A percentile compares a stretch with the other conserved stretches of the same genome.
phyloP scores from a whole-genome alignment of 2,329 filamentous ascomycete genomes.

The Hirsutella minnesotensis region DNA sequence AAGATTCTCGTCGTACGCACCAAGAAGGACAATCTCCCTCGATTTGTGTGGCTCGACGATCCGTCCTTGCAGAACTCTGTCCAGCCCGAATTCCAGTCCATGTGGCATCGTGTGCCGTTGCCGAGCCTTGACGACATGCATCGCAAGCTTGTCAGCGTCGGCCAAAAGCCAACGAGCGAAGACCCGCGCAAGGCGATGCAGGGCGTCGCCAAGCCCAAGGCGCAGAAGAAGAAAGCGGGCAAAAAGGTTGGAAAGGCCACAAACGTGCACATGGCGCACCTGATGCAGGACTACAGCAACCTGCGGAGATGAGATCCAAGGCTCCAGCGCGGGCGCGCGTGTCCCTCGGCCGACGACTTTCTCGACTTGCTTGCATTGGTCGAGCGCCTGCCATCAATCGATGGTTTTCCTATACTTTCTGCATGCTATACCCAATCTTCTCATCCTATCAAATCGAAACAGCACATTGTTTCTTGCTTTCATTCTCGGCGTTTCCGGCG shows the following conservation, averaged over 20 bases:
- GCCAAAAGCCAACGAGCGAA: conserved; percentile 75
- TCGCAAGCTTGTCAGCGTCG: conserved; percentile 61
- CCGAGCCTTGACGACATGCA: conserved; percentile 68
- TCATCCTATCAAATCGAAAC: too few species aligned
- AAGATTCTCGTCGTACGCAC: conserved; percentile 77
- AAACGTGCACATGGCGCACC: conserved; percentile 74
- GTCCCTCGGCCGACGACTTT: too few species aligned
- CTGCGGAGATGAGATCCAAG: conserved; percentile 26
- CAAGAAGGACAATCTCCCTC: conserved; percentile 81
- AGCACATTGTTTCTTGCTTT: too few species aligned
- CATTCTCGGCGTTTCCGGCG: too few species aligned
- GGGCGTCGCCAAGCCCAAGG: conserved; percentile 46
- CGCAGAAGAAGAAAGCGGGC: conserved; percentile 56
- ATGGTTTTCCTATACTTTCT: too few species aligned
- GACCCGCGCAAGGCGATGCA: conserved; percentile 45
- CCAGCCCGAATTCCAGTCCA: conserved; percentile 69
- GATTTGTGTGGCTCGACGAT: conserved; percentile 83
- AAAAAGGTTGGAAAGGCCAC: conserved; percentile 70
- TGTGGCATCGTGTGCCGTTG: conserved; percentile 73
- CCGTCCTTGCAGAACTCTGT: conserved; percentile 62
- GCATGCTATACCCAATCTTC: too few species aligned
- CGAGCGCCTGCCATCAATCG: too few species aligned
- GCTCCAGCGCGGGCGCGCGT: too few species aligned
- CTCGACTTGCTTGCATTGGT: too few species aligned
- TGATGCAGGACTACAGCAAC: conserved; percentile 61